Evolutionary conservation across 2,329 filamentous ascomycete species (phyloP), one percentile per base, ranked within the genome.

Genomic region (Trichoderma arundinaceum): DNA sequence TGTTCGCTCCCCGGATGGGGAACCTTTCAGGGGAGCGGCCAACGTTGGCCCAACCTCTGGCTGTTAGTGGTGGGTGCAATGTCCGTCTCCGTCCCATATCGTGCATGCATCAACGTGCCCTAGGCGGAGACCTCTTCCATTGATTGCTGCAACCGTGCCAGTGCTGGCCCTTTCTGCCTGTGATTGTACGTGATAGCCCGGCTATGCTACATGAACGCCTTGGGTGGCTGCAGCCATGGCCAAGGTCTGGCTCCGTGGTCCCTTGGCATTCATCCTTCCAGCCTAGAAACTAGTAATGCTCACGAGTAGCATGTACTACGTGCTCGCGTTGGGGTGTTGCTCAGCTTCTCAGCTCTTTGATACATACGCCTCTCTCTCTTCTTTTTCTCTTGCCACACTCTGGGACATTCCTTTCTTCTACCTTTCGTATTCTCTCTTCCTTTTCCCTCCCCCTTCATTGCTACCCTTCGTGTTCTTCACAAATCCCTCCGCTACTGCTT

Each of bases 211-310:
- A 46, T 57, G n/a, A 51, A 65, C 53, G 62, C 53, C 62, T 38
- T 65, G 62, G 62, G 53, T 66, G 65, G 59, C 65, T 58, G 52
- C 65, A 66, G 65, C 59, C 51, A 41, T 59, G 59, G 51, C 51
- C 59, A 44, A 53, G 52, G 58, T 66, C 65, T 64, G 43, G 39
- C 22, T 46, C 54, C 17, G 63, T 53, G 46, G 38, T n/a, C 60
- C 22, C 59, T 52, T 57, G 65, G 52, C 59, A 48, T 48, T 44
- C 58, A 46, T 54, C 60, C 32, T 9, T 46, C 49, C 56, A 60
- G 48, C 61, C 52, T 38, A 33, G 61, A 43, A 38, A 6, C 60
- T 38, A 63, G 41, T 35, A 22, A 13, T 51, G 62, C 53, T 59
- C 54, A 38, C 39, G 33, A 65, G 53, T 52, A 49, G 35, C 35